Base-by-base conservation (phyloP, 805 yeast species). In the Babjeviella inositovora region DNA sequence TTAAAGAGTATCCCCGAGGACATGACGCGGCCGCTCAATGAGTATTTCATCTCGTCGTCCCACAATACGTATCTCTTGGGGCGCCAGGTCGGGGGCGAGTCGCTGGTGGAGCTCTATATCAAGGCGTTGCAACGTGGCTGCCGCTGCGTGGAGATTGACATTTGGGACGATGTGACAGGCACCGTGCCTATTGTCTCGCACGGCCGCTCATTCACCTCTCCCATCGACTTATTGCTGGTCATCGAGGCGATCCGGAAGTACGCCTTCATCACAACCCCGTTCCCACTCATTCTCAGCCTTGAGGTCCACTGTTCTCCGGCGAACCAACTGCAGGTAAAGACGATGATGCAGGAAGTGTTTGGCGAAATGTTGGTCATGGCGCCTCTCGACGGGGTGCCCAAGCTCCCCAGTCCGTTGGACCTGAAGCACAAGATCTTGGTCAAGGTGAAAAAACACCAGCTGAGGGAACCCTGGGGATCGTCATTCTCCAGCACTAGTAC, bases 11-110 rank as follows among this genome's bases (percentile, higher is more conserved):
- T 6, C 22, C 14, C 14, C n/a, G 49, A 45, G 17, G 70, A 70
- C 30, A 53, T 62, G 27, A 39, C 65, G 0, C 51, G 53, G 14
- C 97, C 98, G 0, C 39, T 90, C 17, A 80, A 70, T 39, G 87
- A 85, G 35, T 90, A 92, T 43, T 82, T 54, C 39, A 77, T 92
- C 15, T 82, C 94, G 0, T 81, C 96, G 0, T 84, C 96, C 0
- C 99, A 90, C 44, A 90, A 90, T 41, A 90, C 98, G 0, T 90
- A 90, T 38, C 53, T 90, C 3, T 47, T 71, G 14, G 98, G 98
- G 0, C 58, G 90, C 18, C 98, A 90, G 39, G 62, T 80, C 10
- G 93, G 73, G 2, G 93, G 90, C 11, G 71, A 66, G 3, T 75
- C 95, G 0, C 81, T 96, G 0, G 70, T 82, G 2, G 96, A 87